Conservation (phyloP, 257 asterid genomes). For the Buddleja alternifolia region DNA sequence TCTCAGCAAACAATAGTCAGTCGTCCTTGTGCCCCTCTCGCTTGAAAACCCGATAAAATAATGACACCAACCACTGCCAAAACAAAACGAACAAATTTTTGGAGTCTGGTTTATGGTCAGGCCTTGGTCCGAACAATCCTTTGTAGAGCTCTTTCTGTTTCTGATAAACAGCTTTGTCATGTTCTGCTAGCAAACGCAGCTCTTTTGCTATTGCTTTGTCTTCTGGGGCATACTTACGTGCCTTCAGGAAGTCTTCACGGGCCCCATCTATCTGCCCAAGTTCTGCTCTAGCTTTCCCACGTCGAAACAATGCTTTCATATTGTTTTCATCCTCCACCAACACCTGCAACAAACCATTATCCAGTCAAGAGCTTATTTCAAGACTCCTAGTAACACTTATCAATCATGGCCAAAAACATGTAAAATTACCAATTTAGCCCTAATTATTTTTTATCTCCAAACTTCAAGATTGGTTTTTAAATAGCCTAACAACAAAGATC, state of each 20-base stretch:
- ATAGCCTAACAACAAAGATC: not conserved
- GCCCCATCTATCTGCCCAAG: constrained; percentile 97
- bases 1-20: constrained; percentile 27
- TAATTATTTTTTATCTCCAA: not conserved
- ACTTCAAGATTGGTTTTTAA: not conserved
- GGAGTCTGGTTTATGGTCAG: constrained; percentile 60
- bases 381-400: not conserved
- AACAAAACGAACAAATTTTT: constrained; percentile 50
- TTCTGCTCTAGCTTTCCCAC: constrained; percentile 92
- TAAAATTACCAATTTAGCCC: not conserved
- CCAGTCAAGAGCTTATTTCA: constrained; percentile 10
- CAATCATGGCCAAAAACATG: not conserved
- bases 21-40: constrained; percentile 61
- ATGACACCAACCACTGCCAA: constrained; percentile 81
- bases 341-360: constrained; percentile 49
- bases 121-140: constrained; percentile 76
- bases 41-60: constrained; percentile 58
- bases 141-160: constrained; percentile 94
- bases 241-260: constrained; percentile 87
- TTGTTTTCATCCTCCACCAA: constrained; percentile 84
- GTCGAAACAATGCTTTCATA: constrained; percentile 82
- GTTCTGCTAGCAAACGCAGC: constrained; percentile 69
- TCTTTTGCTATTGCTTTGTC: constrained; percentile 80
- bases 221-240: constrained; percentile 75
- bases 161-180: constrained; percentile 86